Conservation (phyloP, 2,329 filamentous ascomycete genomes). For the Cercospora nicotianae region DNA sequence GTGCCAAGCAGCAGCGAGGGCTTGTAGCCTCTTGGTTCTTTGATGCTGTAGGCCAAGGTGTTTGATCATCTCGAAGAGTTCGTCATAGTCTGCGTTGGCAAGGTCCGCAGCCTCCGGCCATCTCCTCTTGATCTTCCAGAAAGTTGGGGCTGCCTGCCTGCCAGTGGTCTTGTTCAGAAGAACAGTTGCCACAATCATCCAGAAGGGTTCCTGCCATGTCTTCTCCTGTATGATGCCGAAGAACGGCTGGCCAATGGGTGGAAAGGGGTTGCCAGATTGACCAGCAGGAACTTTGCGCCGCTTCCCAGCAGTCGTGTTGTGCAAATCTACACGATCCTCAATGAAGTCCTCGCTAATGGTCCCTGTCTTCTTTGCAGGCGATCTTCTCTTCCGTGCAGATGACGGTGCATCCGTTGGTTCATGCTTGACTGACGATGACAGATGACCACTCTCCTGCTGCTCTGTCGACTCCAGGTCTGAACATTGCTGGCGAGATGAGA, state of each 20-base stretch:
- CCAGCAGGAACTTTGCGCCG: constrained; percentile 32
- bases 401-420: neutral
- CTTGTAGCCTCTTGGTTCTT: constrained; percentile 67
- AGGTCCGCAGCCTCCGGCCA: constrained; percentile 69
- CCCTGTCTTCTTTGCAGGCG: constrained; percentile 25
- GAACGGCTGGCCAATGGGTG: constrained; percentile 59
- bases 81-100: constrained; percentile 55
- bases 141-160: constrained; percentile 70
- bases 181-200: constrained; percentile 76
- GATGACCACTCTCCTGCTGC: neutral
- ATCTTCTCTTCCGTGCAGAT: neutral
- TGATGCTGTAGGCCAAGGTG: constrained; percentile 70
- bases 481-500: neutral
- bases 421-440: neutral
- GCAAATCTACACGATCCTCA: constrained; percentile 34
- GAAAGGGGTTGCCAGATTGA: constrained; percentile 59
- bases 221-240: constrained; percentile 87
- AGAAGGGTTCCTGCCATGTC: constrained; percentile 72
- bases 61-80: constrained; percentile 63
- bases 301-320: constrained; percentile 33
- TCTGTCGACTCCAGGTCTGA: neutral
- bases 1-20: constrained; percentile 69
- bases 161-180: constrained; percentile 83
- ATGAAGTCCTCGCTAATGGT: constrained; percentile 32
- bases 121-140: constrained; percentile 64